Percentiles rank a stretch among this genome's conserved stretches.
Conservation (phyloP, 352 stramenopile genomes). For the Globisporangium heterothallicum region DNA sequence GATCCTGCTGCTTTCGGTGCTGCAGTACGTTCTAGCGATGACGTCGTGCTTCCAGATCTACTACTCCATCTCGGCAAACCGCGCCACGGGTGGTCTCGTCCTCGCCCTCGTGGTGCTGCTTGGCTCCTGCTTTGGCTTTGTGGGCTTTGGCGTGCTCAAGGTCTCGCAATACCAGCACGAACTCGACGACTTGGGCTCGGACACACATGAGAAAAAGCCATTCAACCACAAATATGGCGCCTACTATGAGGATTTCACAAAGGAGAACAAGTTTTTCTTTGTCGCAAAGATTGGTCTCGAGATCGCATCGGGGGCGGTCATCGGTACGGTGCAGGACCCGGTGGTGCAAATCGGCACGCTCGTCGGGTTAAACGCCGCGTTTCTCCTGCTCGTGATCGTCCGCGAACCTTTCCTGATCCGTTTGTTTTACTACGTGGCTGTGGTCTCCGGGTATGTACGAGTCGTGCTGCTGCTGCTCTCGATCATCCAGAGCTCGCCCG, state of each 20-base stretch:
- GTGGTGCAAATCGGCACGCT: constrained; percentile 37
- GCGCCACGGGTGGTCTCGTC: constrained; percentile 15
- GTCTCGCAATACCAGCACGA: constrained; percentile 30
- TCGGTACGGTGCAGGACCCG: constrained; percentile 25
- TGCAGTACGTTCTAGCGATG: constrained; percentile 45
- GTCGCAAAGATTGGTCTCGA: constrained; percentile 40
- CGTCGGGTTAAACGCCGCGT: constrained; percentile 32
- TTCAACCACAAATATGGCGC: constrained; percentile 40
- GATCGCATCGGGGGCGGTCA: constrained; percentile 29
- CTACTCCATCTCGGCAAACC: constrained; percentile 13
- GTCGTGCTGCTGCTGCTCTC: constrained; percentile 41
- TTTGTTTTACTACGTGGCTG: constrained; percentile 31
- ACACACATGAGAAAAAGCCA: constrained; percentile 30
- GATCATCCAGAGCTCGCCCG: constrained; percentile 25
- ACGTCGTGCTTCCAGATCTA: constrained; percentile 47
- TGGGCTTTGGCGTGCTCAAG: constrained; percentile 36
- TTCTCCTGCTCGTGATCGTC: constrained; percentile 31
- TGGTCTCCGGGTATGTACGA: constrained; percentile 35
- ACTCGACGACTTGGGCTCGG: constrained; percentile 30
- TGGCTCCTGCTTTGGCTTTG: constrained; percentile 24
- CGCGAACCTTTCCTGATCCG: constrained; percentile 36
- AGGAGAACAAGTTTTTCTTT: constrained; percentile 50
- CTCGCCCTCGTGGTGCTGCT: constrained; percentile 29
- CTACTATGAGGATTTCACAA: constrained; percentile 46
- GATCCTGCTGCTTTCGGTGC: constrained; percentile 33